These are phyloP conservation scores for Raddia guianensis DNA, from an alignment of 176 grass and related monocot species.

Conservation along the genomic window DNA sequence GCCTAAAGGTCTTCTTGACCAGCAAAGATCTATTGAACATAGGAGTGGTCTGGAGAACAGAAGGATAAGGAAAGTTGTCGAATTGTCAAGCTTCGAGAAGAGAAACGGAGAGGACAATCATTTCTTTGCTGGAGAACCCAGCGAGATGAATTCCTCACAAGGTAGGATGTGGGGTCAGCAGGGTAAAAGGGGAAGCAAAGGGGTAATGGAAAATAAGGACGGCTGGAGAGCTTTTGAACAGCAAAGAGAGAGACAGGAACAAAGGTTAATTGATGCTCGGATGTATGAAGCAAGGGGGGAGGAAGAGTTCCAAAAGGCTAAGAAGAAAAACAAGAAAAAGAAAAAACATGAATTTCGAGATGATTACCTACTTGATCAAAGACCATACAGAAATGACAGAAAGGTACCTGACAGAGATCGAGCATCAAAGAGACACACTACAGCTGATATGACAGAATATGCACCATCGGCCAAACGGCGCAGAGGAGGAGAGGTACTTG, in stretches of 20 bases:
- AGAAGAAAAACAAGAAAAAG: constrained; percentile 97
- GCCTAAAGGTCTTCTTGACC: constrained; percentile 58
- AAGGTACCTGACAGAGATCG: constrained; percentile 69
- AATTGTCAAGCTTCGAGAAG: constrained; percentile 70
- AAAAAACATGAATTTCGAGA: constrained; percentile 91
- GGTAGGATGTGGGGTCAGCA: constrained; percentile 48
- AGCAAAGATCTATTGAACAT: constrained; percentile 43
- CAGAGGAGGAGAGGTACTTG: constrained; percentile 87
- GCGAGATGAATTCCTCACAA: constrained; percentile 50
- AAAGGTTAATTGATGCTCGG: constrained; percentile 65
- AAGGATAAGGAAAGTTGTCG: constrained; percentile 80
- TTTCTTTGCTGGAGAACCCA: constrained; percentile 55
- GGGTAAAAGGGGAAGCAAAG: constrained; percentile 59
- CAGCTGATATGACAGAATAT: constrained; percentile 58
- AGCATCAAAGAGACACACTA: constrained; percentile 54
- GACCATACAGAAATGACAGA: constrained; percentile 88
- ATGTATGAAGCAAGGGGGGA: constrained; percentile 59
- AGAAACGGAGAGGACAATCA: constrained; percentile 54
- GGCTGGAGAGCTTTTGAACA: constrained; percentile 64
- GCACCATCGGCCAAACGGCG: constrained; percentile 63
- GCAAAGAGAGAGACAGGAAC: constrained; percentile 55
- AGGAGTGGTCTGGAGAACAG: constrained; percentile 56
- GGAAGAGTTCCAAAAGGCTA: constrained; percentile 75
- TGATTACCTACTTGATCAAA: constrained; percentile 74
- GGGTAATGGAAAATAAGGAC: constrained; percentile 39